Conservation (phyloP, 352 stramenopile species). For the Globisporangium abappressorium region DNA sequence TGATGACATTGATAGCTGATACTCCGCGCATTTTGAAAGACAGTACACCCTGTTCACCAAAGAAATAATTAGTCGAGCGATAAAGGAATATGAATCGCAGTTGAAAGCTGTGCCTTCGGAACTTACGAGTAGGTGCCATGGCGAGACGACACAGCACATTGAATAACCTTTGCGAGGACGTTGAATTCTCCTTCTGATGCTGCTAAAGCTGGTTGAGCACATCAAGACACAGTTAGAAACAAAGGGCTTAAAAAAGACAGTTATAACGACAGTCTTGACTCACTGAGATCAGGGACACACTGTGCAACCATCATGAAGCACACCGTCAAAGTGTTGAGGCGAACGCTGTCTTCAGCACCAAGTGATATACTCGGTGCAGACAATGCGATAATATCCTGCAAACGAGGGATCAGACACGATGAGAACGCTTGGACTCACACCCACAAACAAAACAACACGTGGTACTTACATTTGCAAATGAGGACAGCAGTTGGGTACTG, state of each 20-base stretch:
- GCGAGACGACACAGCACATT: slow-evolving; percentile 23
- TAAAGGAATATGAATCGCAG: background rate
- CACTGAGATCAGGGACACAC: slow-evolving; percentile 45
- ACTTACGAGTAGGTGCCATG: slow-evolving; percentile 47
- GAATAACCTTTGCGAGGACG: slow-evolving; percentile 31
- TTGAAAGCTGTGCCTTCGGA: background rate
- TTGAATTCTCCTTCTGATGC: slow-evolving; percentile 15
- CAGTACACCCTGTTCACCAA: slow-evolving; percentile 24
- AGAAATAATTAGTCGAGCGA: background rate
- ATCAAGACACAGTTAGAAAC: slow-evolving; percentile 7
- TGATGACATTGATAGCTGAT: slow-evolving; percentile 30
- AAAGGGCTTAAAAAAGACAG: background rate
- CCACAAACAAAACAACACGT: background rate
- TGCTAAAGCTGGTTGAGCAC: slow-evolving; percentile 5
- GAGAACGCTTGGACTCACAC: background rate
- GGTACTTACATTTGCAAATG: slow-evolving; percentile 48
- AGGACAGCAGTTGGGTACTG: slow-evolving; percentile 56
- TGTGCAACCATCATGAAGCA: slow-evolving; percentile 63
- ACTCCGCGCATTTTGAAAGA: slow-evolving; percentile 39
- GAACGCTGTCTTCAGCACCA: slow-evolving; percentile 23
- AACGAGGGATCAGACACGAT: background rate
- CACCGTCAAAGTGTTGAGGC: slow-evolving; percentile 36
- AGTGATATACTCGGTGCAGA: slow-evolving; percentile 26
- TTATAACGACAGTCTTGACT: slow-evolving; percentile 4
- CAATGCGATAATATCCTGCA: slow-evolving; percentile 49